A percentile compares a stretch with the other conserved stretches of the same genome.
These are phyloP conservation scores for Dothistroma pini DNA, from an alignment of 2,329 filamentous ascomycete species.

Conservation along the genomic window DNA sequence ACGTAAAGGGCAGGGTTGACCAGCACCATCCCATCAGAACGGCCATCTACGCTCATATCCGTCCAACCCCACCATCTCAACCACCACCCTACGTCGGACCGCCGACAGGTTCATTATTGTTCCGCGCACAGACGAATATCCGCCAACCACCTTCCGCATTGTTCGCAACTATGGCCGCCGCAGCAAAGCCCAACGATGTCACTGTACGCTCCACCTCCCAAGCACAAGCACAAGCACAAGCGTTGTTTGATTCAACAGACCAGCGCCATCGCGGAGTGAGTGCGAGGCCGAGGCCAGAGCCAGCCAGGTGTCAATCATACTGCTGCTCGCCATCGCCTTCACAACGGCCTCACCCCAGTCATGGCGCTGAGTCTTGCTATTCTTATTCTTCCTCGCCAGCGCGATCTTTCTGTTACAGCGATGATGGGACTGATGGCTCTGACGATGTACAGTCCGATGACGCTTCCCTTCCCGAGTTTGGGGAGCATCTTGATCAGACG, in stretches of 20 bases:
- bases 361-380: slow-evolving; percentile 16
- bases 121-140: neutral
- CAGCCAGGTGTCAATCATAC: slow-evolving; percentile 10
- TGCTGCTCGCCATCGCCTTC: slow-evolving; percentile 20
- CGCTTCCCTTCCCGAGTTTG: slow-evolving; percentile 54
- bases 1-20: neutral
- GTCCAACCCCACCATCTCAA: neutral
- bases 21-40: neutral
- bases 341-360: slow-evolving; percentile 14
- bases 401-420: slow-evolving; percentile 13
- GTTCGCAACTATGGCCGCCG: slow-evolving; percentile 22
- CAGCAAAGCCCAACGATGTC: slow-evolving; percentile 20
- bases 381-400: slow-evolving; percentile 12
- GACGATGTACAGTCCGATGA: slow-evolving; percentile 42
- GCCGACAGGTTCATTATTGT: slow-evolving; percentile 4
- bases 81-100: neutral
- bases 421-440: slow-evolving; percentile 26
- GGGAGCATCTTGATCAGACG: slow-evolving; percentile 69
- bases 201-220: slow-evolving; percentile 25
- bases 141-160: neutral
- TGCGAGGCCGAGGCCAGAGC: neutral
- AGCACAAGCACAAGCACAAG: slow-evolving; percentile 6
- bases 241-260: slow-evolving; percentile 5
- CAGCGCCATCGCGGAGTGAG: slow-evolving; percentile 6
- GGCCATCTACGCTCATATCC: neutral